Evolutionary conservation across 2,329 filamentous ascomycete genomes (phyloP), one percentile per base, ranked within the genome.

Genomic region (Phoma sp.): DNA sequence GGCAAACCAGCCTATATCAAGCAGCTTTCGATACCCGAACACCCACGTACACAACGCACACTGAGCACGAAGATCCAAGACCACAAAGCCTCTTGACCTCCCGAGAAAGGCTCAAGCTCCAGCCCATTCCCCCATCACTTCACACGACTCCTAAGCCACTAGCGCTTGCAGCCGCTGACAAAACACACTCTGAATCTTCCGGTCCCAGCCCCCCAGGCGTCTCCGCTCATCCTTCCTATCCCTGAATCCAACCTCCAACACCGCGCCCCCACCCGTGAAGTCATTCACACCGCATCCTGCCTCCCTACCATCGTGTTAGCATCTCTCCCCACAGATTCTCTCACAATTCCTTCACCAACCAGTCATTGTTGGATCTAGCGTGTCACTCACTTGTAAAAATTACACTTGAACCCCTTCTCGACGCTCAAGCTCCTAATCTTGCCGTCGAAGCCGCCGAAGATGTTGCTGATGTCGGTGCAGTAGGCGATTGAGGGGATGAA

Each of bases 371-470:
- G 17, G 17, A 17, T 17, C 17, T 24, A 24, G 36, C 19, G 24
- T 38, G 31, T n/a, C 13, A 33, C 44, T 44, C 17, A 57, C 54
- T 44, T 22, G 12, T 52, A 57, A n/a, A 52, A 52, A 24, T 31
- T 8, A 36, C 54, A 57, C 27, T 45, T 43, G 10, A 5, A 7
- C 17, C 48, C 54, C 27, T 32, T 36, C 54, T 57, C 54, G 0
- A 52, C 48, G 10, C 54, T 52, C 54, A 57, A 31, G 17, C 54
- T 52, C 27, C 22, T 41, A 17, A 52, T 29, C 17, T 36, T 27
- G 1, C 48, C 48, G 4, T 48, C 54, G n/a, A 57, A 57, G 3
- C 47, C 53, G 8, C 54, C 54, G 5, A 48, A 48, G 5, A 57
- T 25, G 12, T 40, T 40, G 15, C 19, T 8, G 7, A 57, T 39